These are phyloP conservation scores for Komagataella kurtzmanii DNA, from an alignment of 805 yeast species.

Conservation along the genomic window DNA sequence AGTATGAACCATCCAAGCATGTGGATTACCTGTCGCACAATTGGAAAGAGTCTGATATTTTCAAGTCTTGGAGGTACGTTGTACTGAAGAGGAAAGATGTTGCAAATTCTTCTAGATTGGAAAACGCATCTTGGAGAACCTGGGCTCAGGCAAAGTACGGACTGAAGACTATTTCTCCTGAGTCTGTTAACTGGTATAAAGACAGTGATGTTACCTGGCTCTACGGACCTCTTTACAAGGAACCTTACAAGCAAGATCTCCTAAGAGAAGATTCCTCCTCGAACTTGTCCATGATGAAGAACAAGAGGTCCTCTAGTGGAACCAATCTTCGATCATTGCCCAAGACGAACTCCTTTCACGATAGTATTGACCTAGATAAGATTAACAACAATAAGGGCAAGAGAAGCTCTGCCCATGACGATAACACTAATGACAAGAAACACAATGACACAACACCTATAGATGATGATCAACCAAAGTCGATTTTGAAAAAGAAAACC, in stretches of 20 bases:
- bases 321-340: background rate
- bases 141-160: conserved; percentile 84
- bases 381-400: background rate
- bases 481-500: conserved; percentile 79
- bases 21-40: conserved; percentile 92
- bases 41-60: conserved; percentile 91
- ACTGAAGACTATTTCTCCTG: conserved; percentile 75
- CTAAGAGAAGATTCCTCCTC: conserved; percentile 18
- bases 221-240: conserved; percentile 62
- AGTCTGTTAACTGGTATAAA: conserved; percentile 88
- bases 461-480: conserved; percentile 33
- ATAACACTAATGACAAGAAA: background rate
- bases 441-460: background rate
- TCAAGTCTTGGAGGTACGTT: conserved; percentile 92
- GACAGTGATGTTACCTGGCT: conserved; percentile 97
- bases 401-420: background rate
- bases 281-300: background rate
- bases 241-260: conserved; percentile 18
- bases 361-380: background rate
- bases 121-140: conserved; percentile 89
- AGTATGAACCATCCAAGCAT: conserved; percentile 72
- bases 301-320: background rate
- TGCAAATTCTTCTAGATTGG: conserved; percentile 67
- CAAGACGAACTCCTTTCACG: background rate
- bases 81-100: conserved; percentile 72